Percentiles rank a stretch among this genome's conserved stretches.
Conservation (phyloP, 75 land plant species). For the Ceratopteris richardii region DNA sequence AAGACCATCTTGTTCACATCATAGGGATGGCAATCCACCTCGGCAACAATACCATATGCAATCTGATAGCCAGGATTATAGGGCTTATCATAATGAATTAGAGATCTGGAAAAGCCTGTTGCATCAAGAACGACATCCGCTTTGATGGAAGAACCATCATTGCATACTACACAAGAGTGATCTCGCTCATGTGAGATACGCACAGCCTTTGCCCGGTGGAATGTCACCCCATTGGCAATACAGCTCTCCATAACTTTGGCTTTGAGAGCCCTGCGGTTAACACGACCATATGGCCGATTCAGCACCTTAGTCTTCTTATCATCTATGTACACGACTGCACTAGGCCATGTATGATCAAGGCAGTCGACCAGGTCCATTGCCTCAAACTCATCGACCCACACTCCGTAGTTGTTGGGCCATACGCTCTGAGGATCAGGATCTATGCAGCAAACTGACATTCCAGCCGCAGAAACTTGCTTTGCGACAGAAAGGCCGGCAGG, state of each 20-base stretch:
- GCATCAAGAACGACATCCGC: conserved; percentile 61
- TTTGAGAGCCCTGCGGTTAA: conserved; percentile 45
- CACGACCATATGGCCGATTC: conserved; percentile 55
- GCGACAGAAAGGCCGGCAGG: conserved; percentile 58
- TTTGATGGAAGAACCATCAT: conserved; percentile 42
- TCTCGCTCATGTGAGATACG: conserved; percentile 39
- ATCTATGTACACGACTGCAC: conserved; percentile 46
- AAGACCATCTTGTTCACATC: conserved; percentile 73
- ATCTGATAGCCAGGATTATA: conserved; percentile 64
- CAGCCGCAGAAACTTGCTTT: conserved; percentile 41
- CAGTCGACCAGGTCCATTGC: conserved; percentile 50
- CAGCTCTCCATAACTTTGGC: conserved; percentile 43
- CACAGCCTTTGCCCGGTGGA: conserved; percentile 53
- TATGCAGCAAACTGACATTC: conserved; percentile 51
- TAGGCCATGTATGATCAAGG: conserved; percentile 34
- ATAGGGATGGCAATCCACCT: conserved; percentile 73
- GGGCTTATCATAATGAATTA: conserved; percentile 43
- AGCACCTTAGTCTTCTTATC: conserved; percentile 46
- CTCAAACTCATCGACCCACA: conserved; percentile 79
- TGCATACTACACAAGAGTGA: conserved; percentile 51
- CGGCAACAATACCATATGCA: conserved; percentile 74
- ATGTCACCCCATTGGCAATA: conserved; percentile 41
- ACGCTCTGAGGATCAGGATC: conserved; percentile 61
- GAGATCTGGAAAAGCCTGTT: conserved; percentile 51
- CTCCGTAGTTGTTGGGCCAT: conserved; percentile 84